Evolutionary conservation across 441 rosid species (phyloP).

Genomic region (Erodium texanum): DNA sequence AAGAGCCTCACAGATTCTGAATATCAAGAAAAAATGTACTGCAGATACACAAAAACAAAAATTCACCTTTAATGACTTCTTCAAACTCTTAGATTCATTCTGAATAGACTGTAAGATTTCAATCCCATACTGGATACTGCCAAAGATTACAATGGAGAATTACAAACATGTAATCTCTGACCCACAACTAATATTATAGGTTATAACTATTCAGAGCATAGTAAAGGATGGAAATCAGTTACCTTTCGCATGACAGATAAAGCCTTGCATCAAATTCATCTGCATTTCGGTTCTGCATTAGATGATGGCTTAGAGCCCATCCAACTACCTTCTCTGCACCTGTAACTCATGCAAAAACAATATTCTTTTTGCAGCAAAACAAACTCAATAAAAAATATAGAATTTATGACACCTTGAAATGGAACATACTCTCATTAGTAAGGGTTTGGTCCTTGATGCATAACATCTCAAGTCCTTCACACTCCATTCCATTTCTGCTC

Average conservation of each 20-base stretch:
- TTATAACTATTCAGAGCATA: neutral
- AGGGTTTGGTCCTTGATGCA: slow-evolving; percentile 75
- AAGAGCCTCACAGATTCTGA: neutral
- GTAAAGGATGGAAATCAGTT: neutral
- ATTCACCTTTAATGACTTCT: slow-evolving; percentile 84
- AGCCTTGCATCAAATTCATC: slow-evolving; percentile 53
- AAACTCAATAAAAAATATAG: neutral
- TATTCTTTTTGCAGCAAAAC: neutral
- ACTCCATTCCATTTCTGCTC: slow-evolving; percentile 55
- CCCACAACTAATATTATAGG: neutral
- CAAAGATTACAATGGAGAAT: slow-evolving; percentile 7
- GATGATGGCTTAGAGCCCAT: slow-evolving; percentile 81
- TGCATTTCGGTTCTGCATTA: slow-evolving; percentile 58
- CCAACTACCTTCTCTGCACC: slow-evolving; percentile 95
- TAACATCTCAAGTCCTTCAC: slow-evolving; percentile 68
- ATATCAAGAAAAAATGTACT: neutral
- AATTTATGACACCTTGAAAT: slow-evolving; percentile 11
- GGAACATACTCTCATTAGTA: slow-evolving; percentile 57
- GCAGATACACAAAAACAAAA: neutral
- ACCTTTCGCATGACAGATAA: slow-evolving; percentile 72
- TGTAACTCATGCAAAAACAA: slow-evolving; percentile 17
- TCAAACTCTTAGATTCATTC: slow-evolving; percentile 70
- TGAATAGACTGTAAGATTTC: slow-evolving; percentile 66
- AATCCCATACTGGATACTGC: slow-evolving; percentile 75
- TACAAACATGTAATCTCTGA: neutral